Conservation (phyloP, 805 yeast species). For the Saccharomycopsis sp. region DNA sequence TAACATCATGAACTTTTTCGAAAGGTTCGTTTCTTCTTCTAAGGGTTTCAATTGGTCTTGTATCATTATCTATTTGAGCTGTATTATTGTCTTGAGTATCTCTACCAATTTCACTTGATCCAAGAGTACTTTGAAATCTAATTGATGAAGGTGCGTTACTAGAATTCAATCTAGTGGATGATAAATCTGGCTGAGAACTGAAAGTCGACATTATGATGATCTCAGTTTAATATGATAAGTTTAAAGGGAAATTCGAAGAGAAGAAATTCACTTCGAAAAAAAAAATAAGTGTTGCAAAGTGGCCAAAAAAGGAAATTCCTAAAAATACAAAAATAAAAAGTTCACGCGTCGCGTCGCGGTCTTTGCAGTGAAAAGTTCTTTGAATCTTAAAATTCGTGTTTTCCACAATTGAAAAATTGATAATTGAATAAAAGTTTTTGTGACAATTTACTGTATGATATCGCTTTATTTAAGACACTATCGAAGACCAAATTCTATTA, state of each 20-base stretch:
- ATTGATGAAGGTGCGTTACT: constrained; percentile 14
- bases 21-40: constrained; percentile 54
- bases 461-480: too few species aligned
- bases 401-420: too few species aligned
- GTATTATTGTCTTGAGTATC: neutral
- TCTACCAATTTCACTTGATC: constrained; percentile 9
- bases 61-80: constrained; percentile 11
- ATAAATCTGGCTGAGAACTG: constrained; percentile 16
- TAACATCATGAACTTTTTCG: constrained; percentile 79
- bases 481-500: too few species aligned
- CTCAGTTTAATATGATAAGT: too few species aligned
- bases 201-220: constrained; percentile 9
- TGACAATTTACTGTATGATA: too few species aligned
- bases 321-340: neutral
- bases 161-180: constrained; percentile 12
- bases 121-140: constrained; percentile 14
- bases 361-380: neutral
- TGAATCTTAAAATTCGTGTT: too few species aligned
- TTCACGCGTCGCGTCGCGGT: neutral
- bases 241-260: too few species aligned
- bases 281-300: neutral
- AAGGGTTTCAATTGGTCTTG: constrained; percentile 13
- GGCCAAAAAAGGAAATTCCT: neutral
- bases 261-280: too few species aligned
- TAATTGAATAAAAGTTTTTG: too few species aligned